Evolutionary conservation across 2,329 filamentous ascomycete species (phyloP).

Genomic region (Xylariaceae sp.): DNA sequence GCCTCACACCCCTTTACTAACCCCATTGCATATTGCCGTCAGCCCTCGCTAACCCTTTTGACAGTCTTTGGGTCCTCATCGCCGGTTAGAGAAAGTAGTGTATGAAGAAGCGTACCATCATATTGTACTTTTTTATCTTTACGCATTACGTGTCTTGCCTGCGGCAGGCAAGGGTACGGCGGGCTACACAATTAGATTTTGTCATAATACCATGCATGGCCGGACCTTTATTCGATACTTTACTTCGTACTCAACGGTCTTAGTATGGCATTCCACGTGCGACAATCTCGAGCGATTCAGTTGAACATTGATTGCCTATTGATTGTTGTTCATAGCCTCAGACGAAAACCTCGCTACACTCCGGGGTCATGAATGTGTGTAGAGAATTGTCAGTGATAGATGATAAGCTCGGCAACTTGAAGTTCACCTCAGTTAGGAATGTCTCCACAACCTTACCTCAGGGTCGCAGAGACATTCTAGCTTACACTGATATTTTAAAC

Average conservation of each 20-base stretch:
- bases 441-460: not conserved
- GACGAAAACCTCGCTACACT: not conserved
- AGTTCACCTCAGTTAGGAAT: not conserved
- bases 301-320: slow-evolving; percentile 3
- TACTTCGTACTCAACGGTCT: slow-evolving; percentile 3
- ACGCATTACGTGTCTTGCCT: slow-evolving; percentile 34
- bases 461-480: not conserved
- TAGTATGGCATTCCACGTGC: not conserved
- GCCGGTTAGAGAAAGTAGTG: slow-evolving; percentile 50
- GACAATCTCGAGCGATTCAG: not conserved
- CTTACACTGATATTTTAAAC: not conserved
- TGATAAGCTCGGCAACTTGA: not conserved
- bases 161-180: slow-evolving; percentile 13
- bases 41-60: slow-evolving; percentile 12
- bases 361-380: not conserved
- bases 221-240: slow-evolving; percentile 21
- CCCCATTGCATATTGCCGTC: not conserved
- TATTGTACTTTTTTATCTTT: slow-evolving; percentile 36
- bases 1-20: slow-evolving; percentile 34
- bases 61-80: slow-evolving; percentile 71
- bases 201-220: slow-evolving; percentile 30
- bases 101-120: slow-evolving; percentile 10
- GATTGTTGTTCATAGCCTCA: not conserved
- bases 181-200: slow-evolving; percentile 29
- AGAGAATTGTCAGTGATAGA: not conserved